A percentile compares a stretch with the other conserved stretches of the same genome.
Conservation (phyloP, 768 basidiomycete genomes). For the Boletus reticulatus region DNA sequence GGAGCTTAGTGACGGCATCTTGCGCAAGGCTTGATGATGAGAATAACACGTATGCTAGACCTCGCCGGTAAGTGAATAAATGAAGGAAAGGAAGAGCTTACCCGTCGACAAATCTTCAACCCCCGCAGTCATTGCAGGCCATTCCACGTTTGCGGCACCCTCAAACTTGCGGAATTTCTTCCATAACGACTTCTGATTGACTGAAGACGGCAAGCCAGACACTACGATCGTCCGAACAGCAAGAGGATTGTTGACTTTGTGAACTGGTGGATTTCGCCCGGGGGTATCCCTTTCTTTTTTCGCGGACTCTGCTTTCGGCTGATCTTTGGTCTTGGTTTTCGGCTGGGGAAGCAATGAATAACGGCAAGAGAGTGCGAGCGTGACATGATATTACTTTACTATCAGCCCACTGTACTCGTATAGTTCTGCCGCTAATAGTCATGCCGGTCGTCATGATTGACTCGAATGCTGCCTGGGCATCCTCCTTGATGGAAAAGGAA, state of each 20-base stretch:
- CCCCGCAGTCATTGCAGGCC: conserved; percentile 48
- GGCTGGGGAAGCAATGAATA: conserved; percentile 31
- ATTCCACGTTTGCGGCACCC: conserved; percentile 75
- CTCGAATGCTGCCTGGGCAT: conserved; percentile 74
- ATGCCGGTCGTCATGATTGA: conserved; percentile 66
- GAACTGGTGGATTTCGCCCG: conserved; percentile 31
- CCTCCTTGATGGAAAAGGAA: conserved; percentile 85
- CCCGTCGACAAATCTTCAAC: conserved; percentile 56
- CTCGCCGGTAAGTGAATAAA: not conserved
- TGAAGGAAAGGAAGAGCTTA: conserved; percentile 15
- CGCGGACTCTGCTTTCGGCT: conserved; percentile 27
- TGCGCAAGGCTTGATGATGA: conserved; percentile 62
- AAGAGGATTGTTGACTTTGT: conserved; percentile 60
- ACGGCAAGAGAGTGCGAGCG: not conserved
- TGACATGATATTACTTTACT: conserved; percentile 52
- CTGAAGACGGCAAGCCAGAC: conserved; percentile 62
- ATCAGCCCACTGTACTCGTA: conserved; percentile 81
- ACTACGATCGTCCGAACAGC: conserved; percentile 81
- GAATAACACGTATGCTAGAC: conserved; percentile 73
- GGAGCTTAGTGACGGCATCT: conserved; percentile 74
- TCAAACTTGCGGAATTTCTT: conserved; percentile 82
- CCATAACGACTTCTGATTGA: conserved; percentile 71
- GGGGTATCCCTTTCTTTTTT: conserved; percentile 43
- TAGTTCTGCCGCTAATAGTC: conserved; percentile 58
- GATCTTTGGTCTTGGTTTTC: conserved; percentile 38